Base-by-base conservation (phyloP, 2,329 filamentous ascomycete genomes). In the Orbilia blumenaviensis region DNA sequence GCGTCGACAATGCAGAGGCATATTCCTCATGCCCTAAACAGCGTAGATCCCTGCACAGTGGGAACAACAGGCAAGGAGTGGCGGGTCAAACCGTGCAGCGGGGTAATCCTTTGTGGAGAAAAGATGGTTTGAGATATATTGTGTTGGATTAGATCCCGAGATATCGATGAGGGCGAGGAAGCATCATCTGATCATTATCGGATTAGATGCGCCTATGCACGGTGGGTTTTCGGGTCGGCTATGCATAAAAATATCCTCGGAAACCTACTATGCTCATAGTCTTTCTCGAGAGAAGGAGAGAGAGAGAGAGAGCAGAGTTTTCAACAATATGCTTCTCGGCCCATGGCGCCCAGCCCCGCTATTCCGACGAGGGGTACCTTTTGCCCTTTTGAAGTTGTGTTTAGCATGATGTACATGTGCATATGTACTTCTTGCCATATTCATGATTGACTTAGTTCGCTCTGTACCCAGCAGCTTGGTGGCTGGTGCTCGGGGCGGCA, bases 1-100 rank as follows among this genome's bases (percentile, higher is more conserved):
- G 7, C 36, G n/a, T 60, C 16, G 52, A 52, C 14, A 27, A 52
- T 46, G 64, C 50, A 56, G 64, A 68, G 52, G 52, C 42, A 68
- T 68, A 60, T 62, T 63, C 21, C 48, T 62, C 66, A 71, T 62
- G 66, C 67, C 68, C 41, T 66, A 42, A 58, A 60, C 61, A 73
- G 52, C 68, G 52, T 32, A 52, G 50, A 66, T 73, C 52, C 60
- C 18, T 73, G 68, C 60, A 52, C 2, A 56, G 34, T 44, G 18
- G 36, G 27, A 64, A 9, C 21, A 50, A 32, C 8, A 27, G 42
- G 50, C 46, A 72, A 50, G 60, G 58, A 58, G n/a, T 34, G 42
- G 46, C 46, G 60, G 50, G 68, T 73, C 68, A 73, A 73, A 73
- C 68, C 41, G 68, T 73, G 68, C 68, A 73, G 61, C 60, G 52